These are phyloP conservation scores for Stevia rebaudiana DNA, from an alignment of 140 eudicot species.

Conservation along the genomic window DNA sequence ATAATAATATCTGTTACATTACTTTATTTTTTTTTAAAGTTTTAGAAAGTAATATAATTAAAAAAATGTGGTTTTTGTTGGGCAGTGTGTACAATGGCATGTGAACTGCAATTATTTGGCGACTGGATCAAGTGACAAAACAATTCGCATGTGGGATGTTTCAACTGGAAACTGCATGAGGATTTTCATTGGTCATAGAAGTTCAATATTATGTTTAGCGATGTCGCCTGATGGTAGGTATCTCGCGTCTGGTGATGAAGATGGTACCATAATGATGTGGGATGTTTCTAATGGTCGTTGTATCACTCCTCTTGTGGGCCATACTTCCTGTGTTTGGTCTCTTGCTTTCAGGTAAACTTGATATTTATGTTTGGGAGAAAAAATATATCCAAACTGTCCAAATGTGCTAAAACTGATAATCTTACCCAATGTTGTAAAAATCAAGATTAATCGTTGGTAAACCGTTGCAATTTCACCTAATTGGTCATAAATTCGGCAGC, in stretches of 20 bases:
- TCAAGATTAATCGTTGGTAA: no score
- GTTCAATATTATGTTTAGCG: constrained; percentile 72
- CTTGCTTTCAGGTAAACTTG: constrained; percentile 73
- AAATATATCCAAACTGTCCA: not conserved
- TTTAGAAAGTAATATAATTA: not conserved
- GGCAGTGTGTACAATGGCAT: constrained; percentile 97
- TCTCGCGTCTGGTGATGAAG: constrained; percentile 99
- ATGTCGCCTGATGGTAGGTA: constrained; percentile 99
- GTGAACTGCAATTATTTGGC: constrained; percentile 90
- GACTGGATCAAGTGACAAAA: constrained; percentile 97
- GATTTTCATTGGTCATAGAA: constrained; percentile 91
- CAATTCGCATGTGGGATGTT: constrained; percentile 97
- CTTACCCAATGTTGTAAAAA: no score
- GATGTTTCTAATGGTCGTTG: constrained; percentile 90
- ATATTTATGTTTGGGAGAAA: not conserved
- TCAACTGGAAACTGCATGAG: constrained; percentile 83
- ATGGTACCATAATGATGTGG: constrained; percentile 98
- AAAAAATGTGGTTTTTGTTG: not conserved
- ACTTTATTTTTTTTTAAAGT: not conserved
- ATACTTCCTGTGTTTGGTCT: constrained; percentile 90
- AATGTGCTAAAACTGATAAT: not conserved
- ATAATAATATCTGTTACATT: not conserved
- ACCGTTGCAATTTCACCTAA: no score
- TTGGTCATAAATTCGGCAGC: no score
- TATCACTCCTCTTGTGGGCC: constrained; percentile 87